Conservation (phyloP, 2,329 filamentous ascomycete species). For the Cyanodermella asteris region DNA sequence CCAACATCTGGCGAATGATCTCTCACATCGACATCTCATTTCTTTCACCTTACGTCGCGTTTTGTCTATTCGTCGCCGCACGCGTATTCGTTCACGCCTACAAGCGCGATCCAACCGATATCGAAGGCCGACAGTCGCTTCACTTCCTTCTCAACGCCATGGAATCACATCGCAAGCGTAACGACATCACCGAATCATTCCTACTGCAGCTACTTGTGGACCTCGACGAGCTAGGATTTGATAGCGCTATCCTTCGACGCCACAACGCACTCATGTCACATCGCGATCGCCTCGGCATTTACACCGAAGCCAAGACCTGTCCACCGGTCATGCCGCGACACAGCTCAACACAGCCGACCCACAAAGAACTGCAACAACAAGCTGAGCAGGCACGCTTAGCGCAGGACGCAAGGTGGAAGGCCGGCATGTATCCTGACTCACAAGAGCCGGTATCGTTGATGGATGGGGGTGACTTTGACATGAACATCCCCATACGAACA, state of each 20-base stretch:
- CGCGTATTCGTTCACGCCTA: constrained; percentile 90
- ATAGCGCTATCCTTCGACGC: neutral
- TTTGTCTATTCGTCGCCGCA: constrained; percentile 88
- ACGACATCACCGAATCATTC: constrained; percentile 85
- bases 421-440: too few species aligned
- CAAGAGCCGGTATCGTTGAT: too few species aligned
- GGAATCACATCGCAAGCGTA: constrained; percentile 68
- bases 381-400: neutral
- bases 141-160: constrained; percentile 80
- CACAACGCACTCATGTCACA: neutral
- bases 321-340: neutral
- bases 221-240: constrained; percentile 36
- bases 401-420: neutral
- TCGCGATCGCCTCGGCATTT: neutral
- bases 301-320: neutral
- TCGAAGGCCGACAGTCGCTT: constrained; percentile 56
- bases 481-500: too few species aligned
- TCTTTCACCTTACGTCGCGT: constrained; percentile 55
- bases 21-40: constrained; percentile 56
- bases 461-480: too few species aligned
- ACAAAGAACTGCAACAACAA: neutral
- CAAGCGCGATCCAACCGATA: constrained; percentile 75
- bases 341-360: neutral
- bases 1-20: constrained; percentile 85
- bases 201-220: constrained; percentile 84